Base-by-base conservation (phyloP, 345 rosid species). In the Orychophragmus violaceus region DNA sequence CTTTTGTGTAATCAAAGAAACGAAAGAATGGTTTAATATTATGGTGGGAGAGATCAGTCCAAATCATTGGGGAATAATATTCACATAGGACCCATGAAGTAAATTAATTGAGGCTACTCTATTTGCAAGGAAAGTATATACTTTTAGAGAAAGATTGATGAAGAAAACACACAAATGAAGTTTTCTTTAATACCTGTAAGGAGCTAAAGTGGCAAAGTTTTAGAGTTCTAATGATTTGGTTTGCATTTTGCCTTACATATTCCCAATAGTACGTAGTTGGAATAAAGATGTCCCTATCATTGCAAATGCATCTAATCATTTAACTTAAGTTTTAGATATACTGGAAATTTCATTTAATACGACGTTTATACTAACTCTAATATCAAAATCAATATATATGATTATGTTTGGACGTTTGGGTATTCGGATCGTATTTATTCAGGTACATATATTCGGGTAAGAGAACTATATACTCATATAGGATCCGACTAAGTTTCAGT, bases 61-160 rank as follows among this genome's bases (percentile, higher is more conserved):
- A 69, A 75, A 75, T 75, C 78, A 75, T 75, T 75, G 75, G 78
- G 75, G 75, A 68, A 75, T 69, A 62, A 75, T 75, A 68, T 62
- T 69, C 32, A 8, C 22, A 56, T 36, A 14, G 70, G 78, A 69
- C 74, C 77, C 68, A 60, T 67, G 33, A 57, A 48, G 48, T 27
- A 60, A 32, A 53, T 6, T 60, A 74, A 54, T 12, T 46, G 64
- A 68, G 71, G 8, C 59, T 69, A 63, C 78, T 75, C 78, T 64
- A 69, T 63, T 75, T 68, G 56, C 75, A 75, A 69, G 75, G 62
- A 75, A 75, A 48, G 74, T 62, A 75, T 75, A 68, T 68, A 37
- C 70, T 69, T 62, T 74, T 56, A 25, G 66, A 46, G 69, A 71
- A 69, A 68, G 64, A 53, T 36, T 59, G 18, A 59, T 51, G 67